Percentiles rank a stretch among this genome's conserved stretches.
Evolutionary conservation across 257 asterid species (phyloP).

Genomic region (Fraxinus excelsior): DNA sequence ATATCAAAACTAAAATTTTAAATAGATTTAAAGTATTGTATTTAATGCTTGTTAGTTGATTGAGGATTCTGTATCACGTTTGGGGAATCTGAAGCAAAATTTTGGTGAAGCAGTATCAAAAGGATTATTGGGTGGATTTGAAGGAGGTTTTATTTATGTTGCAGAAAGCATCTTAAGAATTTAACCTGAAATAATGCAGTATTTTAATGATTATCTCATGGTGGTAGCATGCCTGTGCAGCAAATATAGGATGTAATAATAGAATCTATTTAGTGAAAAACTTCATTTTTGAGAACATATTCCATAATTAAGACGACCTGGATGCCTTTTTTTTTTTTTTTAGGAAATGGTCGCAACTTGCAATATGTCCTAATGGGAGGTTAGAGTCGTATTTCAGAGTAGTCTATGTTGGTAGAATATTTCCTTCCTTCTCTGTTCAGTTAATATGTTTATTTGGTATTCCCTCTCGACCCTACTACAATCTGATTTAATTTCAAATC

Average conservation of each 20-base stretch:
- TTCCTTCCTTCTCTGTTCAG: background rate
- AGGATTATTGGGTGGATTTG: background rate
- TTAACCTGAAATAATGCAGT: background rate
- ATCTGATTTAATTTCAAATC: background rate
- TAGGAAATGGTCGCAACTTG: background rate
- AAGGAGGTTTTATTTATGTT: background rate
- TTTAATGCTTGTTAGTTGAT: background rate
- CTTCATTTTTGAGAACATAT: background rate
- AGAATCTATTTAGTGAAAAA: background rate
- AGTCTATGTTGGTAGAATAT: background rate
- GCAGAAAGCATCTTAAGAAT: background rate
- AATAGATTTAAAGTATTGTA: background rate
- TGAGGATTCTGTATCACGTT: background rate
- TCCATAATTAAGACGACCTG: background rate
- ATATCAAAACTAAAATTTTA: background rate
- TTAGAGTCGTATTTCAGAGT: background rate
- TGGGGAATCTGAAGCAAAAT: background rate
- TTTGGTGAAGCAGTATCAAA: background rate
- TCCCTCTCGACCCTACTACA: background rate
- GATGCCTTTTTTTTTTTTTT: background rate
- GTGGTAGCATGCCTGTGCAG: background rate
- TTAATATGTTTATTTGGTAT: background rate
- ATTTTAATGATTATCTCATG: background rate
- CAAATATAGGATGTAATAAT: background rate
- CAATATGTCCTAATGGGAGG: background rate